These are phyloP conservation scores for Pelargonium nanum DNA, from an alignment of 345 rosid genomes.

Conservation along the genomic window DNA sequence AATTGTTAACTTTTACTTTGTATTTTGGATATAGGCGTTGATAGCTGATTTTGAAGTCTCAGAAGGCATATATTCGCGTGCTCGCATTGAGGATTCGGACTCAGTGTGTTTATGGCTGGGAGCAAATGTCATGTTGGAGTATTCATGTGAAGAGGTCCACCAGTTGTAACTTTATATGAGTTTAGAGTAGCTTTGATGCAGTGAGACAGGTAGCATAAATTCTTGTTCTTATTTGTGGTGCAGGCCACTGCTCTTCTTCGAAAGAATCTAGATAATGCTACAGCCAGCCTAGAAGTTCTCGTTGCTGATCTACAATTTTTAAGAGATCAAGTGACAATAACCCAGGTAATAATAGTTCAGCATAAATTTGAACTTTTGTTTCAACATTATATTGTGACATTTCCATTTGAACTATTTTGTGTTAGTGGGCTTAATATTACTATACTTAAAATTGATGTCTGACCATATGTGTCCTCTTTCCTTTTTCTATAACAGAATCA, in stretches of 20 bases:
- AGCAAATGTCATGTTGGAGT: constrained; percentile 95
- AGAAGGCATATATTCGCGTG: constrained; percentile 87
- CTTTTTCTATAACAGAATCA: background rate
- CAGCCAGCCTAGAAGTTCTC: constrained; percentile 89
- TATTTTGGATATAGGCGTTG: constrained; percentile 37
- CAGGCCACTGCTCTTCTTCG: constrained; percentile 67
- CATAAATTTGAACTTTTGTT: background rate
- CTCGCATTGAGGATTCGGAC: constrained; percentile 55
- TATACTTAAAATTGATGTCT: background rate
- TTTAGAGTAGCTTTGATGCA: constrained; percentile 5
- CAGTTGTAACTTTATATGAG: constrained; percentile 11
- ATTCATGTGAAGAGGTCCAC: constrained; percentile 74
- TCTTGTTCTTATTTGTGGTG: constrained; percentile 16
- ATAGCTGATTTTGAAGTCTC: constrained; percentile 87
- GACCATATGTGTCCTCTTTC: background rate
- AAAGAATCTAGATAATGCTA: constrained; percentile 85
- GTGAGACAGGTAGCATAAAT: constrained; percentile 18
- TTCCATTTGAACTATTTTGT: too few species aligned
- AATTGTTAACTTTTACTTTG: background rate
- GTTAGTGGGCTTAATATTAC: background rate
- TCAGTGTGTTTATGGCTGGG: constrained; percentile 91
- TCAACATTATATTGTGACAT: background rate
- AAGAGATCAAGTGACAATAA: constrained; percentile 92
- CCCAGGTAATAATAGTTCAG: constrained; percentile 57
- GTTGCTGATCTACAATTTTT: constrained; percentile 76